Evolutionary conservation across 495 filamentous ascomycete genomes (phyloP).

Genomic region (Patellaria atrata): DNA sequence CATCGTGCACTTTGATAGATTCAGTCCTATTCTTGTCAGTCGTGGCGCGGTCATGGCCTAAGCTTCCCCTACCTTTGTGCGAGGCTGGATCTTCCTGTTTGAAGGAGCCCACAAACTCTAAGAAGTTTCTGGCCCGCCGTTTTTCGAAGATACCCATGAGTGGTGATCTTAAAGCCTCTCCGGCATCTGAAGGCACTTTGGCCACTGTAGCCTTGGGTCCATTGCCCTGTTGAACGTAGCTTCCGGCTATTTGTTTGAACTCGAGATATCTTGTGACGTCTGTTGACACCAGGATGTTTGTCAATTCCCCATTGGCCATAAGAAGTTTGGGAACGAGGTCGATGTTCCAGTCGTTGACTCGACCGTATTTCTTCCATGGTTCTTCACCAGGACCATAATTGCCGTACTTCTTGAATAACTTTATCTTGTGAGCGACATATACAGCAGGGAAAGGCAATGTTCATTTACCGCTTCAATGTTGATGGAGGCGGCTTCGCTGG

Average conservation of each 20-base stretch:
- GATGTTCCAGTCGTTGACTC: conserved; percentile 98
- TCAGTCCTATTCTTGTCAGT: conserved; percentile 45
- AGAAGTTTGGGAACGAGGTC: conserved; percentile 95
- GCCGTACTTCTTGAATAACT: conserved; percentile 94
- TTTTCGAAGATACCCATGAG: conserved; percentile 98
- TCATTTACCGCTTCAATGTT: conserved; percentile 74
- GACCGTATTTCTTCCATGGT: conserved; percentile 94
- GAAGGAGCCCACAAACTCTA: conserved; percentile 92
- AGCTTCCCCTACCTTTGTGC: conserved; percentile 55
- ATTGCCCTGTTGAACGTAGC: conserved; percentile 83
- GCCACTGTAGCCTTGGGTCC: conserved; percentile 75
- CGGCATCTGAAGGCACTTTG: conserved; percentile 90
- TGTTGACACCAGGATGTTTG: conserved; percentile 91
- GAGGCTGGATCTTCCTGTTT: conserved; percentile 69
- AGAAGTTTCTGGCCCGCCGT: conserved; percentile 86
- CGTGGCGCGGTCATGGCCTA: conserved; percentile 4
- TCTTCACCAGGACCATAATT: conserved; percentile 68
- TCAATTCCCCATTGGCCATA: conserved; percentile 97
- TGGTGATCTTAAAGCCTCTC: conserved; percentile 79
- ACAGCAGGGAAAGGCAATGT: conserved; percentile 10
- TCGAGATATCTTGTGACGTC: conserved; percentile 96
- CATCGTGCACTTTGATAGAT: conserved; percentile 69
- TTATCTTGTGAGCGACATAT: conserved; percentile 3
- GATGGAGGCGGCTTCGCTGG: conserved; percentile 83
- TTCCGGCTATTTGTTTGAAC: conserved; percentile 96